These are phyloP conservation scores for Santalum album DNA, from an alignment of 164 flowering plant species.

Conservation along the genomic window DNA sequence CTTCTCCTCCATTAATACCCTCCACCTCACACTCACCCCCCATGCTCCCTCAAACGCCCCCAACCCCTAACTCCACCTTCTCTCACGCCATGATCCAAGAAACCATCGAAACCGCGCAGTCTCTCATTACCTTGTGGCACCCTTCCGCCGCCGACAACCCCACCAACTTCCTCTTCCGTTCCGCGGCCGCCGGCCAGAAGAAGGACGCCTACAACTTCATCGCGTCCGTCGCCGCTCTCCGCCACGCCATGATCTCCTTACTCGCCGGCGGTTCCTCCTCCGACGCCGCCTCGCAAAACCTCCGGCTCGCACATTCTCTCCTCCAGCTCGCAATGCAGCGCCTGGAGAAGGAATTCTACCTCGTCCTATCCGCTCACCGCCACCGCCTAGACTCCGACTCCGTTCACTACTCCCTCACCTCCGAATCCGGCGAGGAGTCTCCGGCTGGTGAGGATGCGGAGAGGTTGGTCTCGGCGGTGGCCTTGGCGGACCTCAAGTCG, in stretches of 20 bases:
- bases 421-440: slow-evolving; percentile 2
- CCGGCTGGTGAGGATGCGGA: slow-evolving; percentile 5
- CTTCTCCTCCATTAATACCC: too few species aligned
- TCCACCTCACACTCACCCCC: too few species aligned
- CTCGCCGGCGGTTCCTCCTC: neutral
- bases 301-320: slow-evolving; percentile 21
- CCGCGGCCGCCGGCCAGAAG: slow-evolving; percentile 6
- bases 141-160: slow-evolving; percentile 6
- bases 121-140: slow-evolving; percentile 27
- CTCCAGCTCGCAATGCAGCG: slow-evolving; percentile 30
- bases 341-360: slow-evolving; percentile 28
- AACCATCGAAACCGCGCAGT: slow-evolving; percentile 14
- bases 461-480: slow-evolving; percentile 11
- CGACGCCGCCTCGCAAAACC: slow-evolving; percentile 9
- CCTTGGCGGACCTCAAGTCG: slow-evolving; percentile 20
- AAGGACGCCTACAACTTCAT: slow-evolving; percentile 19
- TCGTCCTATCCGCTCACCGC: slow-evolving; percentile 14
- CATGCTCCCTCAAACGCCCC: too few species aligned
- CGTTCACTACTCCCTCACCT: slow-evolving; percentile 13
- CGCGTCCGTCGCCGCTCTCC: slow-evolving; percentile 16
- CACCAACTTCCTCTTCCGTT: slow-evolving; percentile 15
- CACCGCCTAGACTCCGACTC: slow-evolving; percentile 20
- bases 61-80: neutral
- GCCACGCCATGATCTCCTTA: slow-evolving; percentile 16
- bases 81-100: slow-evolving; percentile 22